Percentiles rank a stretch among this genome's conserved stretches.
Evolutionary conservation across 192 early-diverging fungal species (phyloP).

Genomic region (Coemansia sp.): DNA sequence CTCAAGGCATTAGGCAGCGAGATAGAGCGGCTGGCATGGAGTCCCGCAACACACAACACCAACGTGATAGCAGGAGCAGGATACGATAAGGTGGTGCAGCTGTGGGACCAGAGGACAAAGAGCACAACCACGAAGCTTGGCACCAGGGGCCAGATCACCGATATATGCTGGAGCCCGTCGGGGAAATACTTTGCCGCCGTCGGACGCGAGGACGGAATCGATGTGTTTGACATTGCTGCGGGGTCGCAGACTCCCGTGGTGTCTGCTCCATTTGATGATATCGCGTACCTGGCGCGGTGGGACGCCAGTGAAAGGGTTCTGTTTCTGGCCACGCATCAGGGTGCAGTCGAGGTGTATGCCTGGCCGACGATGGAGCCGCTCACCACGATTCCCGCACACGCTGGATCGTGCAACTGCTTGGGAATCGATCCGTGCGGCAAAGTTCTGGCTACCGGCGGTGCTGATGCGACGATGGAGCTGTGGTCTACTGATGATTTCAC

Average conservation of each 20-base stretch:
- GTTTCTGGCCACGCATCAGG: conserved; percentile 33
- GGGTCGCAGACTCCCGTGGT: conserved; percentile 22
- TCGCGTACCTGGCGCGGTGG: conserved; percentile 27
- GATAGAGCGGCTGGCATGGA: conserved; percentile 45
- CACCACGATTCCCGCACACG: conserved; percentile 29
- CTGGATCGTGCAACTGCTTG: conserved; percentile 35
- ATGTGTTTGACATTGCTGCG: conserved; percentile 31
- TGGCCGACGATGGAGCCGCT: conserved; percentile 49
- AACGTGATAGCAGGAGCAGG: conserved; percentile 32
- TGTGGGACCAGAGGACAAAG: conserved; percentile 40
- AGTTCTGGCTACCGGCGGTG: conserved; percentile 38
- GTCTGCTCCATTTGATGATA: conserved; percentile 19
- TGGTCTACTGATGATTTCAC: conserved; percentile 41
- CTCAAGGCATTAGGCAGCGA: conserved; percentile 23
- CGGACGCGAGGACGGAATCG: conserved; percentile 33
- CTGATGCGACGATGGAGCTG: conserved; percentile 35
- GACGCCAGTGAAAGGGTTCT: conserved; percentile 23
- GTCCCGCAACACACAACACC: conserved; percentile 16
- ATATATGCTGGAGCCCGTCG: conserved; percentile 40
- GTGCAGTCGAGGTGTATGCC: conserved; percentile 35
- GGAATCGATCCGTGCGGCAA: conserved; percentile 28
- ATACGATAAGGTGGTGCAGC: conserved; percentile 32
- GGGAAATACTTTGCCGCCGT: conserved; percentile 32
- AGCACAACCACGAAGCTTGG: conserved; percentile 9
- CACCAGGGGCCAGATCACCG: conserved; percentile 21